Base-by-base conservation (phyloP, 1,139 yeast genomes). In the Blastobotrys elegans region DNA sequence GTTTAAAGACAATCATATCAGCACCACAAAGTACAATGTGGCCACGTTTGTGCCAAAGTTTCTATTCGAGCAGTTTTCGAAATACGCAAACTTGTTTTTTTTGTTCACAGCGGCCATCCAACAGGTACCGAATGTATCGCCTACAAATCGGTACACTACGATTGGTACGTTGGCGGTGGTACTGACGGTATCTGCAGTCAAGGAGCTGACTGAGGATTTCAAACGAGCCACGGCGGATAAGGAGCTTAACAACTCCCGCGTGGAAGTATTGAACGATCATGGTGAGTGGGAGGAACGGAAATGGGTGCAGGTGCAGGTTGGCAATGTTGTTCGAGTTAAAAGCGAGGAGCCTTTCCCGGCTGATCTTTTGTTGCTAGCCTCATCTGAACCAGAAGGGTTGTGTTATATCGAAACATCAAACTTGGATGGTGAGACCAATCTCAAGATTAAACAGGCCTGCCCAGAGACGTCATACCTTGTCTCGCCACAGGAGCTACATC, bases 341-440 rank as follows among this genome's bases (percentile, higher is more conserved):
- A 86, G 89, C 34, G 97, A 89, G 61, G 95, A 90, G 53, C 84
- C 96, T 0, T 79, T 94, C 53, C 99, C 99, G 0, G 98, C 98
- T 0, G 99, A 94, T 70, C 62, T 94, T 50, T 73, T 92, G 13
- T 68, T 94, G 20, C 63, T 94, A 40, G 82, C 95, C 31, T 88
- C 97, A 0, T 90, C 97, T 0, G 99, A 94, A 64, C 98, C 99
- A 0, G 97, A 92, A 67, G 99, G 98, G 4, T 73, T 94, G 52
- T 94, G 98, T 64, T 94, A 94, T 60, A 88, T 92, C 50, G 99
- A 94, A 68, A 94, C 99, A 1, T 96, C 98, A 1, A 94, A 94
- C 61, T 73, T 94, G 55, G 99, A 94, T 65, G 99, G 99, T 51
- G 99, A 94, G 65, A 94, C 99, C 0, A 94, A 94, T 62, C 74